phyloP scores from a whole-genome alignment of 768 basidiomycete species.

The Baorangia bicolor region DNA sequence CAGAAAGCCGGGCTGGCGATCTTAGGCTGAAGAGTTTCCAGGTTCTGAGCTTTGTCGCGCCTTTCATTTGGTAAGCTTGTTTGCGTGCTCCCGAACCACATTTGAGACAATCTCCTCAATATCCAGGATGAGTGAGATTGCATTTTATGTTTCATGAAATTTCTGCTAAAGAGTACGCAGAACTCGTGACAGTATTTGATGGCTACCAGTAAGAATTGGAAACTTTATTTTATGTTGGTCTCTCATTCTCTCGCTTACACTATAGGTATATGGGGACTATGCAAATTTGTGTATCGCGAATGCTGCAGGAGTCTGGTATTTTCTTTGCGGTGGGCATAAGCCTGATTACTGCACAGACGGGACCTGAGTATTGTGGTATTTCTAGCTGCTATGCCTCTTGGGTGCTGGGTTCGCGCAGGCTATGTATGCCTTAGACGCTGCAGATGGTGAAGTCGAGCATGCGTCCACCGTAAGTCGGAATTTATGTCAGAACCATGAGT shows the following conservation, averaged over 20 bases:
- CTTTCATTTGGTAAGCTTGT: constrained; percentile 74
- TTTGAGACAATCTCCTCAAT: neutral
- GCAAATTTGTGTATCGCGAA: constrained; percentile 91
- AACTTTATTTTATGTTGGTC: neutral
- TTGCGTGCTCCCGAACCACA: neutral
- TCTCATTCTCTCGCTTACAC: neutral
- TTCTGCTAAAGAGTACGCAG: constrained; percentile 36
- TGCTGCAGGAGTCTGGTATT: constrained; percentile 90
- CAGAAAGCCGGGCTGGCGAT: constrained; percentile 34
- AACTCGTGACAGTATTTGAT: constrained; percentile 77
- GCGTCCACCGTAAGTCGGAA: constrained; percentile 43
- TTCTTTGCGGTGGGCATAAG: constrained; percentile 73
- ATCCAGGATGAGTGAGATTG: constrained; percentile 75
- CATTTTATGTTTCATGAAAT: neutral
- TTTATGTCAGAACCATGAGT: neutral
- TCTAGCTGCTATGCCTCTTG: constrained; percentile 75
- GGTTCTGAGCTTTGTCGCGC: constrained; percentile 82
- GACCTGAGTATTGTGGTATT: neutral
- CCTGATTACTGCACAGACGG: neutral
- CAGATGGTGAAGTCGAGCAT: constrained; percentile 72
- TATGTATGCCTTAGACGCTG: constrained; percentile 86
- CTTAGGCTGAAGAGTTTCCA: constrained; percentile 77
- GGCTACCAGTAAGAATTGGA: constrained; percentile 60
- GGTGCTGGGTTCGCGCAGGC: constrained; percentile 84
- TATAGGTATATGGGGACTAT: constrained; percentile 82